Evolutionary conservation across 352 stramenopile genomes (phyloP), one percentile per base, ranked within the genome.

Genomic region (Thalassiosira livingstoniorum): DNA sequence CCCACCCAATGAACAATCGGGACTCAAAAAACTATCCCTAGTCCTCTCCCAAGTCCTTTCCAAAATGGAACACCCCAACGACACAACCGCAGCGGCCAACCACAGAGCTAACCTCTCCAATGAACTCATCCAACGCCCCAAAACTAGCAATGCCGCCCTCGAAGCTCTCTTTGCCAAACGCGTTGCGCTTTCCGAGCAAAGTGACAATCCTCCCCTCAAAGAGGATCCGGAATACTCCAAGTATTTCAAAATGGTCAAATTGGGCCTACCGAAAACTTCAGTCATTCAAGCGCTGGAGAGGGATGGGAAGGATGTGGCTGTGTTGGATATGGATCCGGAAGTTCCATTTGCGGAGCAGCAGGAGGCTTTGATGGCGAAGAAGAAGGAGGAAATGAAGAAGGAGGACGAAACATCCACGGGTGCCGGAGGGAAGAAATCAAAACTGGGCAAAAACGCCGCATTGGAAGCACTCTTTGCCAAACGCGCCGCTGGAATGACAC

Each of bases 211-310:
- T 32, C 43, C 55, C 42, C 68, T 87, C 34, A 42, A 72, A 47
- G 77, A 92, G 11, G 85, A 93, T 86, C 83, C 85, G 27, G 77
- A 84, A 29, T 94, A 94, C 78, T 42, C 58, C 10, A 89, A 90
- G 37, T 98, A 98, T 75, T 98, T 98, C 83, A 95, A 91, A 69
- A 98, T 98, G 96, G 70, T 98, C 18, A 92, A 96, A 37, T 87
- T 98, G 62, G 96, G 96, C 18, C 93, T 96, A 21, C 95, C 94
- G 18, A 90, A 92, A 73, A 87, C 94, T 72, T 93, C 95, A 34
- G 92, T 98, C 4, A 93, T 93, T 35, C 93, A 97, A 61, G 98
- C 98, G 61, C 86, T 98, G 76, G 75, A 91, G 13, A 95, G 96
- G 88, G 95, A 98, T 77, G 96, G 95, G 55, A 86, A 86, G 45